Conservation (phyloP, 768 basidiomycete genomes). For the Leucocoprinus leucothites region DNA sequence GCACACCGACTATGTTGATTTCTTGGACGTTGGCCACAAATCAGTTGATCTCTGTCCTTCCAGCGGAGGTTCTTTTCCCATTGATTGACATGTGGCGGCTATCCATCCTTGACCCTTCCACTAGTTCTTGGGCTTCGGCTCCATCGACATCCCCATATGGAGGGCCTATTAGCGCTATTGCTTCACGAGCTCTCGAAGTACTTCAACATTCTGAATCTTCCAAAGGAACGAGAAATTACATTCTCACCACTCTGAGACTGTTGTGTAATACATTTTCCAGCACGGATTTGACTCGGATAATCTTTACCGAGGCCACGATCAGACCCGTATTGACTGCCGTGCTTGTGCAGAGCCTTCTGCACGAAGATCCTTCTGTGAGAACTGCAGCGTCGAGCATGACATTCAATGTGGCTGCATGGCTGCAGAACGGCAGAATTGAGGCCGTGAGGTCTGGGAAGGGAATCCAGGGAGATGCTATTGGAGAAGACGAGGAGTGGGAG, state of each 20-base stretch:
- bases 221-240: slow-evolving; percentile 47
- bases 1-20: slow-evolving; percentile 35
- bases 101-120: slow-evolving; percentile 61
- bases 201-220: slow-evolving; percentile 24
- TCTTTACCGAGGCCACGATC: slow-evolving; percentile 25
- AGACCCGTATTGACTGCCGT: slow-evolving; percentile 43
- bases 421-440: slow-evolving; percentile 61
- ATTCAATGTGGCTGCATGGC: slow-evolving; percentile 67
- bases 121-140: slow-evolving; percentile 48
- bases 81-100: slow-evolving; percentile 82
- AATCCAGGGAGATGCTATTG: slow-evolving; percentile 27
- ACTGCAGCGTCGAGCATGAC: slow-evolving; percentile 80
- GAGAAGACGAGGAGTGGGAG: slow-evolving; percentile 75
- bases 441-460: slow-evolving; percentile 26
- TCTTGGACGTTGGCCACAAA: slow-evolving; percentile 48
- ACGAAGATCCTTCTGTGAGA: slow-evolving; percentile 64
- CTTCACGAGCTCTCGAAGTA: slow-evolving; percentile 39
- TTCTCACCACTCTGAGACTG: slow-evolving; percentile 65
- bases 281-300: slow-evolving; percentile 38
- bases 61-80: slow-evolving; percentile 66
- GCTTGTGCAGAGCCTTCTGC: slow-evolving; percentile 65
- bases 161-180: slow-evolving; percentile 43
- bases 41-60: slow-evolving; percentile 42
- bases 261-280: slow-evolving; percentile 65
- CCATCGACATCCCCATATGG: slow-evolving; percentile 18